Evolutionary conservation across 768 basidiomycete species (phyloP).

Genomic region (Hericium erinaceus): DNA sequence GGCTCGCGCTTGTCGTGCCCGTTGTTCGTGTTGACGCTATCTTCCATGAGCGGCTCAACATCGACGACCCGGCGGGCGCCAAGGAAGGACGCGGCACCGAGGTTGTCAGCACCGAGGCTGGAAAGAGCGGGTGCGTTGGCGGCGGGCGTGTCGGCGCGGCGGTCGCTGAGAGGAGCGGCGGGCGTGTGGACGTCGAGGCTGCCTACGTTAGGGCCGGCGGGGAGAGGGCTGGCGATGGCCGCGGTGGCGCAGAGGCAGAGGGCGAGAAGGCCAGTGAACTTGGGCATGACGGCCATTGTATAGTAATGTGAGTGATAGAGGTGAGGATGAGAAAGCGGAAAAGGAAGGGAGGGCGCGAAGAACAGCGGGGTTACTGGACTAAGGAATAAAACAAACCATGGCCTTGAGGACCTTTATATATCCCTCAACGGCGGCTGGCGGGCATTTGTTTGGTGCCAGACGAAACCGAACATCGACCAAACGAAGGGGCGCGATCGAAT

Average conservation of each 20-base stretch:
- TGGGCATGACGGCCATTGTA: not conserved
- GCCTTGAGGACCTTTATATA: not conserved
- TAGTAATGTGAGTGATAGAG: not conserved
- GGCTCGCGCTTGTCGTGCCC: not conserved
- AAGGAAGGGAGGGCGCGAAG: not conserved
- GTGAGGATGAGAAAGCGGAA: not conserved
- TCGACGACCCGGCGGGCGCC: not conserved
- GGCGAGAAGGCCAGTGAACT: not conserved
- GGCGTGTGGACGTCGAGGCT: not conserved
- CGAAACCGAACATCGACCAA: not conserved
- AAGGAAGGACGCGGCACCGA: not conserved
- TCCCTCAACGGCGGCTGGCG: not conserved
- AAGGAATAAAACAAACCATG: not conserved
- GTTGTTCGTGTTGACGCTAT: too few species aligned
- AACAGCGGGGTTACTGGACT: not conserved
- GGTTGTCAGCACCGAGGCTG: not conserved
- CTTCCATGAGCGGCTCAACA: not conserved
- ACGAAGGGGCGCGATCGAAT: not conserved
- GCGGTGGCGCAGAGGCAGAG: conserved; percentile 2
- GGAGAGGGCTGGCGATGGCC: conserved; percentile 1
- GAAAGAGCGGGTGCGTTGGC: not conserved
- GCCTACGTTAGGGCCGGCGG: not conserved
- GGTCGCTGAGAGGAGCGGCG: not conserved
- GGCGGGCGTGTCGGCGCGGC: not conserved
- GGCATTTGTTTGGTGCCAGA: not conserved